These are phyloP conservation scores for Candida gorgasii DNA, from an alignment of 805 yeast species.

Conservation along the genomic window DNA sequence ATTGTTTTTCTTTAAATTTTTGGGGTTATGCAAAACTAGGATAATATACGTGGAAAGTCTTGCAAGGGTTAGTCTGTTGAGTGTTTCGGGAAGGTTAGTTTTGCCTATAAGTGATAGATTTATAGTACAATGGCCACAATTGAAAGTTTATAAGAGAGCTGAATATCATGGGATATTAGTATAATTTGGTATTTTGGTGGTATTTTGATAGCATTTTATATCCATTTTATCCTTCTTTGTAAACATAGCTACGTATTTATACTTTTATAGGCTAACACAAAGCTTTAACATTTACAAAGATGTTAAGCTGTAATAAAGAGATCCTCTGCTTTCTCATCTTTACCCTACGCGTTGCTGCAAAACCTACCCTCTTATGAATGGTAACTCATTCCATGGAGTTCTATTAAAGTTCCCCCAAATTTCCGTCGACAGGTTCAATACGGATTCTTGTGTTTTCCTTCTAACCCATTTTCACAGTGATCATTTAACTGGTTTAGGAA, in stretches of 20 bases:
- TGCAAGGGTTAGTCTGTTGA: conserved; percentile 75
- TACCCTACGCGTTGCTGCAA: no score
- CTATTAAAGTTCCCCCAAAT: conserved; percentile 51
- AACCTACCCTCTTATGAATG: conserved; percentile 2
- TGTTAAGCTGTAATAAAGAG: no score
- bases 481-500: conserved; percentile 50
- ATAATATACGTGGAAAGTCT: conserved; percentile 83
- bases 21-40: conserved; percentile 49
- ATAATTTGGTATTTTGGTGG: conserved; percentile 23
- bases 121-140: conserved; percentile 84
- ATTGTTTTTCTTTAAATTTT: conserved; percentile 49
- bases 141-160: conserved; percentile 56
- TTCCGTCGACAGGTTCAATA: conserved; percentile 37
- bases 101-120: conserved; percentile 75
- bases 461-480: conserved; percentile 59
- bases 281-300: no score
- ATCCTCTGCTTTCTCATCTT: no score
- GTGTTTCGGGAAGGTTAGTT: conserved; percentile 73
- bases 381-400: conserved; percentile 39
- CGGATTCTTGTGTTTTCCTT: conserved; percentile 24
- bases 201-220: no score
- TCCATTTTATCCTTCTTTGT: no score
- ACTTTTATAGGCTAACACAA: no score
- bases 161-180: conserved; percentile 81
- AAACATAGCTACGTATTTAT: no score